These are phyloP conservation scores for Helianthus tuberosus DNA, from an alignment of 129 eudicot genomes.

Conservation along the genomic window DNA sequence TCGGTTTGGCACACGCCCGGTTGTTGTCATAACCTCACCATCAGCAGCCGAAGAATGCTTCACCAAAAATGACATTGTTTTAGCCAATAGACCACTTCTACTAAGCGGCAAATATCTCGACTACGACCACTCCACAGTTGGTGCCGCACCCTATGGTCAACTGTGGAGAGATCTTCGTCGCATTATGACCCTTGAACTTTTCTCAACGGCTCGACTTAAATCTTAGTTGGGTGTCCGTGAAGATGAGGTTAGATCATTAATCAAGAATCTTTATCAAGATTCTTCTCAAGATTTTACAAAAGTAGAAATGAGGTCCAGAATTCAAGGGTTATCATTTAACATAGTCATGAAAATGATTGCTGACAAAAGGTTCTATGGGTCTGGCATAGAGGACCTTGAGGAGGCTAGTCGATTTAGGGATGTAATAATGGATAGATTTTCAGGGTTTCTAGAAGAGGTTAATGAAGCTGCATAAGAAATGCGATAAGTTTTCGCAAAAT, in stretches of 20 bases:
- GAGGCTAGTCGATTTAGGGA: conserved; percentile 29
- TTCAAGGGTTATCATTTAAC: conserved; percentile 43
- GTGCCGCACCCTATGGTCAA: conserved; percentile 39
- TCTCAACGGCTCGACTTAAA: conserved; percentile 37
- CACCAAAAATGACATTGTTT: conserved; percentile 43
- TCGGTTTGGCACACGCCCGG: conserved; percentile 34
- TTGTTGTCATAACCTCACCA: conserved; percentile 42
- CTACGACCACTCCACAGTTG: conserved; percentile 36
- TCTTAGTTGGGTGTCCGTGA: conserved; percentile 13
- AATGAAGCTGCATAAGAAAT: conserved; percentile 20
- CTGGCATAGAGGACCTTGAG: conserved; percentile 18
- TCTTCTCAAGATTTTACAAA: background rate
- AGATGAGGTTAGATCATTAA: conserved; percentile 29
- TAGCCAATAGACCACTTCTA: conserved; percentile 46
- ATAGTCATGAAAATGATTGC: conserved; percentile 46
- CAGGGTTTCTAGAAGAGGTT: conserved; percentile 42
- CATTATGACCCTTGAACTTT: conserved; percentile 25
- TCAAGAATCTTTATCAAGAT: conserved; percentile 21
- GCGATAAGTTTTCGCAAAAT: conserved; percentile 48
- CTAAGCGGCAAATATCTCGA: conserved; percentile 29
- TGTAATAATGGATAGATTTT: conserved; percentile 43
- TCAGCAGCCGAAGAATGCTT: conserved; percentile 49
- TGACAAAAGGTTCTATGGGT: conserved; percentile 40
- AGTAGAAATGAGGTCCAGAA: conserved; percentile 38
- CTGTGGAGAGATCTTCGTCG: conserved; percentile 53